phyloP scores from a whole-genome alignment of 176 grass and related monocot species.

The Triticum urartu region DNA sequence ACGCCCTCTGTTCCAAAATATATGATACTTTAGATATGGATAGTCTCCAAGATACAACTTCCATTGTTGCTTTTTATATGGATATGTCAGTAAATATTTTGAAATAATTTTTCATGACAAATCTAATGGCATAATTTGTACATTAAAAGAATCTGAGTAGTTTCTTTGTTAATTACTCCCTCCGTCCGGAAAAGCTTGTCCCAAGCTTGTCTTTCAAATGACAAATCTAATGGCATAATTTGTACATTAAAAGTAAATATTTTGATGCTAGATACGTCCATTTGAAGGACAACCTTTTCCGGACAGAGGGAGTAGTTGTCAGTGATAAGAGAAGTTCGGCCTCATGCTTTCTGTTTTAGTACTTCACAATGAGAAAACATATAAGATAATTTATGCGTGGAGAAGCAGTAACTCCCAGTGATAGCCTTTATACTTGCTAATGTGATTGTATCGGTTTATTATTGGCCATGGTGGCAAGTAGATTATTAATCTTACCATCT shows the following conservation, averaged over 20 bases:
- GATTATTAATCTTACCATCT: background rate
- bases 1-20: background rate
- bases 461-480: background rate
- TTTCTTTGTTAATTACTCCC: background rate
- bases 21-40: background rate
- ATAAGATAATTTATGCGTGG: background rate
- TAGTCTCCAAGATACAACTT: background rate
- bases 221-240: too few species aligned
- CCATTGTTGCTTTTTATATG: background rate
- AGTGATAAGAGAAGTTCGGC: background rate
- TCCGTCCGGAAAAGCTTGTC: too few species aligned
- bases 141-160: background rate
- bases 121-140: background rate
- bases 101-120: background rate
- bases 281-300: too few species aligned
- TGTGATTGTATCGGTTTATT: background rate
- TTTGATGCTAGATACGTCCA: too few species aligned
- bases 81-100: constrained; percentile 2
- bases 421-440: background rate
- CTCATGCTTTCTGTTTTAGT: background rate
- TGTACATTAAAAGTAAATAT: too few species aligned
- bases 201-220: too few species aligned
- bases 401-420: background rate
- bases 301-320: background rate
- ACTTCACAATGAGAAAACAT: background rate